Base-by-base conservation (phyloP, 2,329 filamentous ascomycete genomes). In the Penicillium sp. region DNA sequence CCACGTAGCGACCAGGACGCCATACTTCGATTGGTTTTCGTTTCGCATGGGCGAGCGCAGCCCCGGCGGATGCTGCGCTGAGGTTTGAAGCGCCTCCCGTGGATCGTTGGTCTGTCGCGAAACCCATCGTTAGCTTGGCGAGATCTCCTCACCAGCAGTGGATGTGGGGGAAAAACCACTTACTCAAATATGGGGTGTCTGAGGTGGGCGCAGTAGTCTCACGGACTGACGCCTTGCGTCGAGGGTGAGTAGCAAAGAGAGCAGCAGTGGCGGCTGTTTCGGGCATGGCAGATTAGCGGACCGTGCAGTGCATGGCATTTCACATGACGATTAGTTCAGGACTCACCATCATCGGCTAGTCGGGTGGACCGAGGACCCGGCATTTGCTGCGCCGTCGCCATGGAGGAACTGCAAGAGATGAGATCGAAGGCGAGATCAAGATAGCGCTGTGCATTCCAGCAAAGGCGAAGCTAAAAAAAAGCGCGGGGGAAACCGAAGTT, bases 41-140 rank as follows among this genome's bases (percentile, higher is more conserved):
- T 41, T 64, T 89, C 42, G 84, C 80, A 78, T 90, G 89, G 44
- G 90, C 90, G 39, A 93, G 76, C 45, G 90, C 91, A 49, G 88
- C 84, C 58, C 87, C 83, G 54, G 89, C 90, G 50, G 89, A 90
- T 45, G 78, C 75, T 40, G 77, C 72, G 50, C 75, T 75, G 42
- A 78, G 68, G 21, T 71, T 72, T 30, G 89, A 87, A 3, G 87
- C 85, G 10, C 90, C 89, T 63, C 81, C 59, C 3, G 61, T 60
- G n/a, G 53, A 58, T 47, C 56, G 62, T 49, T 59, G 43, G 39
- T 59, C 67, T 70, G 29, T 29, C 20, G 34, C 24, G 21, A 53
- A 9, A 27, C 17, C 13, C 50, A 57, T 51, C 18, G 40, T 47
- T n/a, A 13, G 40, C n/a, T 52, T 24, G 45, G 55, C 17, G 24